Evolutionary conservation across 2,329 filamentous ascomycete species (phyloP).

Genomic region (Diaporthe batatas): DNA sequence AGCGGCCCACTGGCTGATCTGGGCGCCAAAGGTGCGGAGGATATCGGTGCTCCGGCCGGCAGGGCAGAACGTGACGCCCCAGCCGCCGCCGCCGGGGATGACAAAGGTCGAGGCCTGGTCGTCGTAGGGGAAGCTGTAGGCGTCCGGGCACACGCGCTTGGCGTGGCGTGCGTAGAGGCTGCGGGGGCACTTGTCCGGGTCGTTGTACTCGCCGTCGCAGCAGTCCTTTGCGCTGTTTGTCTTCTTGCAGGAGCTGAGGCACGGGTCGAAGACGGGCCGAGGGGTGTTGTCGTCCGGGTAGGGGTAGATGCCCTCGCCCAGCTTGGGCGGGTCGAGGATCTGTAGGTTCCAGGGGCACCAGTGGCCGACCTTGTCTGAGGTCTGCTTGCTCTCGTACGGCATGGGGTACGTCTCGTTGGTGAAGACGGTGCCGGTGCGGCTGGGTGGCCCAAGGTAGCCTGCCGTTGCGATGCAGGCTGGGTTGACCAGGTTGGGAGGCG

Average conservation of each 20-base stretch:
- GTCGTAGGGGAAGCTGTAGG: conserved; percentile 82
- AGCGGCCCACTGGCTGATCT: conserved; percentile 62
- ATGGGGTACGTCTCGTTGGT: conserved; percentile 76
- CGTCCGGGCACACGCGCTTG: conserved; percentile 85
- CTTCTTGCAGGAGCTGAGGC: conserved; percentile 81
- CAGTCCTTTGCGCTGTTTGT: conserved; percentile 77
- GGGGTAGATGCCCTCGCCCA: conserved; percentile 81
- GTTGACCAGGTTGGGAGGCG: conserved; percentile 83
- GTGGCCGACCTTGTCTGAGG: conserved; percentile 66
- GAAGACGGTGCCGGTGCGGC: conserved; percentile 66
- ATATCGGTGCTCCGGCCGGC: conserved; percentile 71
- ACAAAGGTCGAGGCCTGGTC: conserved; percentile 72
- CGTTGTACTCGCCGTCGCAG: conserved; percentile 78
- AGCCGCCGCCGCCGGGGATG: conserved; percentile 77
- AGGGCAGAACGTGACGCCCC: conserved; percentile 85
- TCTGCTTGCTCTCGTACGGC: conserved; percentile 73
- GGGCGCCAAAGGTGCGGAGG: conserved; percentile 62
- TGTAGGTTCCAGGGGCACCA: conserved; percentile 90
- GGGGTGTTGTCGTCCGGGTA: conserved; percentile 83
- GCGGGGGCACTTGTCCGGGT: conserved; percentile 73
- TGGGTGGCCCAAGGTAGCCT: conserved; percentile 70
- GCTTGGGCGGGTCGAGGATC: conserved; percentile 74
- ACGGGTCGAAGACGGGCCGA: conserved; percentile 81
- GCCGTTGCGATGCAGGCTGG: conserved; percentile 80
- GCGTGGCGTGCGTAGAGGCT: conserved; percentile 77